phyloP scores from a whole-genome alignment of 768 basidiomycete genomes.

The Rhizopogon vulgaris region DNA sequence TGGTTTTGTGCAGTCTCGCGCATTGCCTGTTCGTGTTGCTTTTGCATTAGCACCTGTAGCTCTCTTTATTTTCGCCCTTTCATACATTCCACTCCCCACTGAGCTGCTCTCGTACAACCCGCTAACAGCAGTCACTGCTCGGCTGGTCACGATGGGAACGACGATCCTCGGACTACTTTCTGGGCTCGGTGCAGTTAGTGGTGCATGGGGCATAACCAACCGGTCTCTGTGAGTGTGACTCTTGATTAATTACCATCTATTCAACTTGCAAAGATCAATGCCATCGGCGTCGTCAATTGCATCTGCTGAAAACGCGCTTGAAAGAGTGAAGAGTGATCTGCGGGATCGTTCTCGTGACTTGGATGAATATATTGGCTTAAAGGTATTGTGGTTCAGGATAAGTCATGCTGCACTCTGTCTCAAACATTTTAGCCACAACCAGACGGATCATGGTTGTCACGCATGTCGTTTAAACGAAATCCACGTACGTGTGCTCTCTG shows the following conservation, averaged over 20 bases:
- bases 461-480: slow-evolving; percentile 25
- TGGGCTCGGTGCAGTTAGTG: slow-evolving; percentile 71
- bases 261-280: slow-evolving; percentile 13
- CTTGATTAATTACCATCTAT: neutral
- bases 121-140: slow-evolving; percentile 45
- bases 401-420: slow-evolving; percentile 3
- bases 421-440: slow-evolving; percentile 16
- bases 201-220: slow-evolving; percentile 41
- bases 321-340: slow-evolving; percentile 57
- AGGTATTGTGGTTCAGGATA: slow-evolving; percentile 13
- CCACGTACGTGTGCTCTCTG: slow-evolving; percentile 17
- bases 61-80: slow-evolving; percentile 54
- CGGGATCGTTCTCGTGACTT: slow-evolving; percentile 25
- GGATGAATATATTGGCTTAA: slow-evolving; percentile 15
- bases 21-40: slow-evolving; percentile 26
- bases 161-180: slow-evolving; percentile 75
- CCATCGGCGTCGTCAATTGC: slow-evolving; percentile 31
- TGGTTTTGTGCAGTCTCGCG: slow-evolving; percentile 15
- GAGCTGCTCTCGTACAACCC: slow-evolving; percentile 36
- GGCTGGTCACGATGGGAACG: slow-evolving; percentile 72
- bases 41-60: slow-evolving; percentile 46
- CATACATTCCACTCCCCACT: slow-evolving; percentile 61
- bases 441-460: slow-evolving; percentile 24
- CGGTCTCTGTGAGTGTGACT: neutral
- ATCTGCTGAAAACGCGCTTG: slow-evolving; percentile 51